These are phyloP conservation scores for Ophiocordyceps camponoti-floridani DNA, from an alignment of 2,329 filamentous ascomycete genomes.

Conservation along the genomic window DNA sequence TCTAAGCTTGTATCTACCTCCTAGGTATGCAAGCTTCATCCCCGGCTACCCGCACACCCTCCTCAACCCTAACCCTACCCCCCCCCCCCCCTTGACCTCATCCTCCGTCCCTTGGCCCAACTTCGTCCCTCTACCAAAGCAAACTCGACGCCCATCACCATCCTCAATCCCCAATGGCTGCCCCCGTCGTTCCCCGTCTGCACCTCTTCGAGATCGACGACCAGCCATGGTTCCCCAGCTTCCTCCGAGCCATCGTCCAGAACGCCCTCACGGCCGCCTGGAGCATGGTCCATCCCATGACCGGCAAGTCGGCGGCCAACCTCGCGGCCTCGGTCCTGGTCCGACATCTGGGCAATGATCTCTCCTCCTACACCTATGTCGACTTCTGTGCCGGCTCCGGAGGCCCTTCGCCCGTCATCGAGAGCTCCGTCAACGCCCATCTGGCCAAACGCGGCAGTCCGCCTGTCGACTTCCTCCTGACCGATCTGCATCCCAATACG, in stretches of 20 bases:
- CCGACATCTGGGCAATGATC: conserved; percentile 24
- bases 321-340: conserved; percentile 40
- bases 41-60: too few species aligned
- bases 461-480: conserved; percentile 41
- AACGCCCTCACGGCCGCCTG: too few species aligned
- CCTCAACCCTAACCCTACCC: too few species aligned
- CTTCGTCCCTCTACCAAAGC: too few species aligned
- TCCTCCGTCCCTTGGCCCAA: too few species aligned
- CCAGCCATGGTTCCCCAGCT: conserved; percentile 35
- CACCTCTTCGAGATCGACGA: conserved; percentile 53
- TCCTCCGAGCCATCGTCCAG: conserved; percentile 11
- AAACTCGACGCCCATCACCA: too few species aligned
- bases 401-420: conserved; percentile 49
- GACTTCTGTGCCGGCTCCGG: conserved; percentile 65
- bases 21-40: too few species aligned
- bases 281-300: background rate
- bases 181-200: conserved; percentile 29
- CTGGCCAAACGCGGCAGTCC: conserved; percentile 9
- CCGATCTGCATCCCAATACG: conserved; percentile 47
- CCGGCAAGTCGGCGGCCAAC: conserved; percentile 25
- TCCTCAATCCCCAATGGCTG: too few species aligned
- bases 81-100: too few species aligned
- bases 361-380: conserved; percentile 42
- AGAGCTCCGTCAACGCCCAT: conserved; percentile 35
- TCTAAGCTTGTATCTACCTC: too few species aligned